Base-by-base conservation (phyloP, 192 early-diverging fungal genomes). In the Backusella psychrophila region DNA sequence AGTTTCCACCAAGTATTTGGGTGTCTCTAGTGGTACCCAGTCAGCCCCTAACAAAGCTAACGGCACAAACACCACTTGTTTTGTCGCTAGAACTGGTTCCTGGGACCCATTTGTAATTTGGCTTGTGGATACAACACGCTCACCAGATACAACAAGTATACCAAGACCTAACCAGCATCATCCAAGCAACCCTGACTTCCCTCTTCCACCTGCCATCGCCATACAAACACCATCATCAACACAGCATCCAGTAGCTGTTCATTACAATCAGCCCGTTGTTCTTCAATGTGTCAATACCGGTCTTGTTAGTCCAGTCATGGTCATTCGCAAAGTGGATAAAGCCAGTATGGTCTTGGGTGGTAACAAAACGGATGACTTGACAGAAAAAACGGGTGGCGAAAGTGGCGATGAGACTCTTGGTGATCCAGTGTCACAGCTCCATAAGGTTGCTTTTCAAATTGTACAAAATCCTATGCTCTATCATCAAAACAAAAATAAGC, bases 101-200 rank as follows among this genome's bases (percentile, higher is more conserved):
- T 97, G 96, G 96, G 93, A 95, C 73, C 91, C 93, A n/a, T 96
- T 95, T 80, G 87, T 92, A 39, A 92, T 97, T 53, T 96, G 93
- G 94, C 89, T 92, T 17, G 91, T 93, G 23, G 88, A 94, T 77
- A 87, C 91, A 19, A 84, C 88, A 6, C 83, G 90, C 66, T 77
- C 82, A 5, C 80, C 86, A 75, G 80, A 80, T 11, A 81, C 85
- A 41, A 67, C 66, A 71, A 12, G 44, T 17, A 21, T 33, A 33
- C 41, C 39, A 52, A 17, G 70, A 7, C 19, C 73, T 36, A 8
- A 31, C 41, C 78, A 89, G 17, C 83, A 88, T 69, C 70, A 67
- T 31, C 36, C 66, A 7, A 26, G 78, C 49, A 59, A 70, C 7
- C 70, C 79, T 23, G 12, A 52, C 15, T 92, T 91, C 72, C 89